These are phyloP conservation scores for Podospora anserina DNA, from an alignment of 495 filamentous ascomycete genomes.

Conservation along the genomic window DNA sequence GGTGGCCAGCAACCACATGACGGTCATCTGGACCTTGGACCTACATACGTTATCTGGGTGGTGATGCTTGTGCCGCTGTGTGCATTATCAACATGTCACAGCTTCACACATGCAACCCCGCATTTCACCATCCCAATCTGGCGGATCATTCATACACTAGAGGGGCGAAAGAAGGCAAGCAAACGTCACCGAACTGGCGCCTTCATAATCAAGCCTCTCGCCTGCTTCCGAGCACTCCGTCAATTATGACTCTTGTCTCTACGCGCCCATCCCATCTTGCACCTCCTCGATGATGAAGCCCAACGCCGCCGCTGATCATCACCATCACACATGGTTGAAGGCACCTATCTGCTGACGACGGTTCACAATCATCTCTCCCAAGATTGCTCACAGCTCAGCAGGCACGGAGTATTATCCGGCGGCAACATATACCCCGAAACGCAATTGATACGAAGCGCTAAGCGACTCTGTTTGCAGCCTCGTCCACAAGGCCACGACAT, in stretches of 20 bases:
- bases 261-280: neutral
- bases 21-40: neutral
- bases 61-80: neutral
- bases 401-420: neutral
- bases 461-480: neutral
- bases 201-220: neutral
- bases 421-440: neutral
- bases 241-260: neutral
- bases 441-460: neutral
- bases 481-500: neutral
- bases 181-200: neutral
- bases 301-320: neutral
- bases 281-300: neutral
- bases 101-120: conserved; percentile 4
- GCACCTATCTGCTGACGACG: neutral
- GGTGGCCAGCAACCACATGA: neutral
- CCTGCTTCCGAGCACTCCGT: neutral
- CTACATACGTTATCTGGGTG: neutral
- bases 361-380: neutral
- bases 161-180: conserved; percentile 8
- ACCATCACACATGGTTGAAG: neutral
- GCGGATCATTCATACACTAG: neutral
- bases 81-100: neutral
- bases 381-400: neutral
- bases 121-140: neutral